phyloP scores from a whole-genome alignment of 768 basidiomycete genomes.

The Stropharia rugosoannulata region DNA sequence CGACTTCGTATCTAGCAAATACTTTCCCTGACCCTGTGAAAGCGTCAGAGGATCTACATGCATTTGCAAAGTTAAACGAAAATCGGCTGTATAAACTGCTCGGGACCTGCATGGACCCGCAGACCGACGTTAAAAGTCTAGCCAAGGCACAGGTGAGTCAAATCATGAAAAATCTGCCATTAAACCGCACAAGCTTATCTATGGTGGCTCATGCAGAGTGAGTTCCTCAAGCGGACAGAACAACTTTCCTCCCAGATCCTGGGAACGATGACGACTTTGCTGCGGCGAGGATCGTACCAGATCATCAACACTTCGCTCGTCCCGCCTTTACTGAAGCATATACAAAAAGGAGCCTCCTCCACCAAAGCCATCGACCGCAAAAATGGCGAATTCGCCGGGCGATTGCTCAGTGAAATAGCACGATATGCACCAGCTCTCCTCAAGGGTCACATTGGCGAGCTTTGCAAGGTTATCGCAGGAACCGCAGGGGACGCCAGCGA shows the following conservation, averaged over 20 bases:
- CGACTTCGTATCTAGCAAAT: slow-evolving; percentile 63
- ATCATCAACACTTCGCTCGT: slow-evolving; percentile 86
- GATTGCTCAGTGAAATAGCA: slow-evolving; percentile 58
- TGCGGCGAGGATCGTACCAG: slow-evolving; percentile 69
- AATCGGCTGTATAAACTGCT: slow-evolving; percentile 81
- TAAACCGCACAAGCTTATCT: background rate
- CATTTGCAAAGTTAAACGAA: slow-evolving; percentile 89
- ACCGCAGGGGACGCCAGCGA: slow-evolving; percentile 23
- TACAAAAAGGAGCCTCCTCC: slow-evolving; percentile 47
- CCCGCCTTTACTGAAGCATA: slow-evolving; percentile 72
- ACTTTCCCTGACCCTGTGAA: slow-evolving; percentile 70
- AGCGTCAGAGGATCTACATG: slow-evolving; percentile 71
- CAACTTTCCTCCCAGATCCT: slow-evolving; percentile 60
- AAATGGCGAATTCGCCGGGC: slow-evolving; percentile 47
- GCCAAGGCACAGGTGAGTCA: slow-evolving; percentile 70
- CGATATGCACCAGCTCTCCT: slow-evolving; percentile 77
- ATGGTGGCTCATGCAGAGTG: slow-evolving; percentile 45
- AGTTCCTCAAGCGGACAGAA: slow-evolving; percentile 77
- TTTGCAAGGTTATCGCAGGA: slow-evolving; percentile 71
- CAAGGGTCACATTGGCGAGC: slow-evolving; percentile 71
- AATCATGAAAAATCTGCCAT: background rate
- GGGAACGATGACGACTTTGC: slow-evolving; percentile 66
- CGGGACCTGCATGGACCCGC: slow-evolving; percentile 78
- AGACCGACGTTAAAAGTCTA: slow-evolving; percentile 78
- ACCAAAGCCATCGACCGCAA: slow-evolving; percentile 32